Percentiles rank a stretch among this genome's conserved stretches.
Conservation (phyloP, 257 asterid species). For the Prunella vulgaris region DNA sequence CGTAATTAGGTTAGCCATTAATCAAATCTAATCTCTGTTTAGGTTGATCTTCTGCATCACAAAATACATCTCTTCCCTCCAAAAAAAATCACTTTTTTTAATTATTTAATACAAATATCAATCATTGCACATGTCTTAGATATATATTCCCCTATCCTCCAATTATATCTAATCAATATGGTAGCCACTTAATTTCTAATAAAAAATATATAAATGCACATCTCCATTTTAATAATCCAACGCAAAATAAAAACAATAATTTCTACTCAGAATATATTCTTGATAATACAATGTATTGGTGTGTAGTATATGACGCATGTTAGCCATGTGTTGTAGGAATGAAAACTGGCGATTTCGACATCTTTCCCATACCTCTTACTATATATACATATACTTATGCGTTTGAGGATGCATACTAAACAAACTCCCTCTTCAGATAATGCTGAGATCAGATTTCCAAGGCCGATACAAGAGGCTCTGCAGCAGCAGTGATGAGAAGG, state of each 20-base stretch:
- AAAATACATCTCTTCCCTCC: background rate
- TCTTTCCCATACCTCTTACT: too few species aligned
- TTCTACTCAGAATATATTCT: background rate
- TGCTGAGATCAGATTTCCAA: background rate
- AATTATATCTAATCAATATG: slow-evolving; percentile 20
- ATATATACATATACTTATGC: too few species aligned
- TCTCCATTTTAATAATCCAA: slow-evolving; percentile 13
- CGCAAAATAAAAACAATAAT: background rate
- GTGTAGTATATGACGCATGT: slow-evolving; percentile 29
- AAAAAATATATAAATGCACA: background rate
- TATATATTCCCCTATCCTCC: slow-evolving; percentile 23
- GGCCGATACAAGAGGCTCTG: slow-evolving; percentile 44
- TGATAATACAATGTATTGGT: slow-evolving; percentile 22
- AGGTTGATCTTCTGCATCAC: slow-evolving; percentile 13
- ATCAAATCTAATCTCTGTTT: slow-evolving; percentile 34
- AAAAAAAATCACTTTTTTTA: slow-evolving; percentile 7
- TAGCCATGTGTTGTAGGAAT: slow-evolving; percentile 51
- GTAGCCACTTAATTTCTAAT: slow-evolving; percentile 23
- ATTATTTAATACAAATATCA: slow-evolving; percentile 11
- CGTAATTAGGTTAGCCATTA: slow-evolving; percentile 26
- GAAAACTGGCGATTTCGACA: slow-evolving; percentile 22
- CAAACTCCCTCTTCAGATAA: background rate
- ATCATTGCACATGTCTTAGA: slow-evolving; percentile 38
- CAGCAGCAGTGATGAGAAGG: slow-evolving; percentile 1
- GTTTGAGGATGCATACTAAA: too few species aligned